Conservation (phyloP, 2,329 filamentous ascomycete species). For the Colletotrichum orchidophilum region DNA sequence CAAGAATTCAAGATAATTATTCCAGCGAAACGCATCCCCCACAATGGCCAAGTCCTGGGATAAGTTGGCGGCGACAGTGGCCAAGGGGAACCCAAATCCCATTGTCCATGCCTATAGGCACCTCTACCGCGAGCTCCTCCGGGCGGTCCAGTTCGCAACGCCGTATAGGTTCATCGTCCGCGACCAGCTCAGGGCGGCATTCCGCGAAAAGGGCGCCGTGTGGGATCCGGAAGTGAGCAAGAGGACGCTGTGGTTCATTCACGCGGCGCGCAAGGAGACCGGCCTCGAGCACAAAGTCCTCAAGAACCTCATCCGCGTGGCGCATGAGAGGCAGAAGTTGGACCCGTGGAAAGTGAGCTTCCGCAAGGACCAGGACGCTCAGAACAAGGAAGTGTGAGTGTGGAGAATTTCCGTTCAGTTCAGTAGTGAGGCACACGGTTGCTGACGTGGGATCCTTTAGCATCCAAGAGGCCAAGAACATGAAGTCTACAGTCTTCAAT, state of each 20-base stretch:
- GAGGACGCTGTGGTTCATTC: slow-evolving; percentile 76
- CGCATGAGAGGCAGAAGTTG: slow-evolving; percentile 43
- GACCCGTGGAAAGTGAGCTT: slow-evolving; percentile 40
- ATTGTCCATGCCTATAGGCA: slow-evolving; percentile 71
- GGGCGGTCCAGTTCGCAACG: slow-evolving; percentile 75
- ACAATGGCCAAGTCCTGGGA: not conserved
- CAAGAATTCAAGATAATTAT: not conserved
- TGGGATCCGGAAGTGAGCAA: slow-evolving; percentile 63
- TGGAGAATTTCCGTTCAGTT: not conserved
- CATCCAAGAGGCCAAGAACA: slow-evolving; percentile 22
- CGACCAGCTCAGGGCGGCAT: slow-evolving; percentile 67
- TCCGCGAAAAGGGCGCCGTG: slow-evolving; percentile 57
- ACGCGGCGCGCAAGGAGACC: slow-evolving; percentile 67
- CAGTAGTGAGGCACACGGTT: not conserved
- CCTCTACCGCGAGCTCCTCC: slow-evolving; percentile 73
- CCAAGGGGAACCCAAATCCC: not conserved
- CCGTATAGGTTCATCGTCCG: slow-evolving; percentile 72
- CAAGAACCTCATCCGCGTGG: slow-evolving; percentile 69
- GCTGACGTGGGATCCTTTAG: not conserved
- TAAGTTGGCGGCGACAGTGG: too few species aligned
- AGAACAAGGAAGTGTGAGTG: slow-evolving; percentile 35
- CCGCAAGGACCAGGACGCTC: not conserved
- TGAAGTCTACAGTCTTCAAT: slow-evolving; percentile 52
- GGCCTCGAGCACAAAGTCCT: slow-evolving; percentile 79
- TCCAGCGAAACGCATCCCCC: not conserved